These are phyloP conservation scores for Cryptosporidium viatorum DNA, from an alignment of 169 alveolate species.

Conservation along the genomic window DNA sequence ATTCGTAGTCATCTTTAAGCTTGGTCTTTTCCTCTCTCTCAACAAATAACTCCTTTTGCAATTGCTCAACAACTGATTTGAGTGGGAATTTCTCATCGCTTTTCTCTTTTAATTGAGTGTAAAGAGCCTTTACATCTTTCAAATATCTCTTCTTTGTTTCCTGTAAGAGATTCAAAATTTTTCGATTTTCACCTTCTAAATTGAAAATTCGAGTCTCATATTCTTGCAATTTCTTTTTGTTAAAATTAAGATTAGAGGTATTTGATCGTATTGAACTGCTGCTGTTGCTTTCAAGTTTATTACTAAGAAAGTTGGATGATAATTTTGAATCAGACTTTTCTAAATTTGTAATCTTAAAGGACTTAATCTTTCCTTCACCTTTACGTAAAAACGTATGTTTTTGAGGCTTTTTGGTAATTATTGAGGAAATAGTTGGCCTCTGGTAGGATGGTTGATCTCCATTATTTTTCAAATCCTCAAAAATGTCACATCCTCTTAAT, in stretches of 20 bases:
- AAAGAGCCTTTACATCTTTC: slow-evolving; percentile 37
- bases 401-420: neutral
- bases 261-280: neutral
- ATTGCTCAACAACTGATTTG: slow-evolving; percentile 45
- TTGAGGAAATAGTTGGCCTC: slow-evolving; percentile 55
- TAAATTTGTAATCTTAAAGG: neutral
- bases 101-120: slow-evolving; percentile 47
- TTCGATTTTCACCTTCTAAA: slow-evolving; percentile 35
- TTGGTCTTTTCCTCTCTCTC: slow-evolving; percentile 59
- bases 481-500: neutral
- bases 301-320: neutral
- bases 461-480: neutral
- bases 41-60: slow-evolving; percentile 53
- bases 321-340: slow-evolving; percentile 32
- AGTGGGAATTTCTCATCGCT: slow-evolving; percentile 64
- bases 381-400: slow-evolving; percentile 44
- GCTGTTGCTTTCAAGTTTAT: slow-evolving; percentile 1
- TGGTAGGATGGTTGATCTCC: slow-evolving; percentile 26
- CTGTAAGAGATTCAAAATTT: neutral
- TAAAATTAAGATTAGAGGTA: neutral
- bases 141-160: slow-evolving; percentile 38
- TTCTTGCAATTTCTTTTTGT: slow-evolving; percentile 15
- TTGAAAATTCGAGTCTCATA: slow-evolving; percentile 21
- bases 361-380: slow-evolving; percentile 56
- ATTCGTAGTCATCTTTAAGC: slow-evolving; percentile 44